Percentiles rank a stretch among this genome's conserved stretches.
Evolutionary conservation across 2,329 filamentous ascomycete genomes (phyloP).

Genomic region (Esteya vermicola): DNA sequence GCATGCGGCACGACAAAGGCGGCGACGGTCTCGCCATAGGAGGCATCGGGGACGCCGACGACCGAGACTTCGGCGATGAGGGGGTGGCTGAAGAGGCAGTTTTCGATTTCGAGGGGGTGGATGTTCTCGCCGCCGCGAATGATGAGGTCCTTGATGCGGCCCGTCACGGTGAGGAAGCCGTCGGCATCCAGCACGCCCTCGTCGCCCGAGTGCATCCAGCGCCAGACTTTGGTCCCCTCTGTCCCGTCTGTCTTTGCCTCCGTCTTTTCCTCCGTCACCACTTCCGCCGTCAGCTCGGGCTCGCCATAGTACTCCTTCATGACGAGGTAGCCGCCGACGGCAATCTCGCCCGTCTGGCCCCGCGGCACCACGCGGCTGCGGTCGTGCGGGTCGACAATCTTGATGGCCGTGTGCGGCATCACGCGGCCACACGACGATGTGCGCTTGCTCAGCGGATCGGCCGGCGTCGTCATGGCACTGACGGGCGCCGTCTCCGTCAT

Average conservation of each 20-base stretch:
- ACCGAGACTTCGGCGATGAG: conserved; percentile 64
- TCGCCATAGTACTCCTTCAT: conserved; percentile 91
- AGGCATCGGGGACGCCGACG: conserved; percentile 68
- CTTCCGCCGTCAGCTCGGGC: conserved; percentile 51
- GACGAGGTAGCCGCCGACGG: conserved; percentile 68
- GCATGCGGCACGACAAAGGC: conserved; percentile 57
- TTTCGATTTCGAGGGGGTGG: conserved; percentile 84
- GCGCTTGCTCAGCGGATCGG: conserved; percentile 59
- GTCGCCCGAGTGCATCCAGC: conserved; percentile 87
- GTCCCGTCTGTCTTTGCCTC: conserved; percentile 19
- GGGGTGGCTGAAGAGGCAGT: conserved; percentile 63
- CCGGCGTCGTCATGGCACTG: conserved; percentile 66
- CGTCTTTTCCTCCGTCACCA: conserved; percentile 18
- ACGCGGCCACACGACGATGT: conserved; percentile 65
- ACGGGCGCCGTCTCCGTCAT: conserved; percentile 86
- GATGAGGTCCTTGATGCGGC: conserved; percentile 87
- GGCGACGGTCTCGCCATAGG: conserved; percentile 74
- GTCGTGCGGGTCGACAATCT: conserved; percentile 61
- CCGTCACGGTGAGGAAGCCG: conserved; percentile 80
- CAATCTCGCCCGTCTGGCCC: conserved; percentile 63
- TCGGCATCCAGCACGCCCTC: conserved; percentile 73
- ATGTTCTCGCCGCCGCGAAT: conserved; percentile 95
- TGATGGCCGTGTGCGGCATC: conserved; percentile 65
- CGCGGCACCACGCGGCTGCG: conserved; percentile 43
- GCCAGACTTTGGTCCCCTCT: conserved; percentile 16